Conservation (phyloP, 2,329 filamentous ascomycete genomes). For the Fusarium sp. region DNA sequence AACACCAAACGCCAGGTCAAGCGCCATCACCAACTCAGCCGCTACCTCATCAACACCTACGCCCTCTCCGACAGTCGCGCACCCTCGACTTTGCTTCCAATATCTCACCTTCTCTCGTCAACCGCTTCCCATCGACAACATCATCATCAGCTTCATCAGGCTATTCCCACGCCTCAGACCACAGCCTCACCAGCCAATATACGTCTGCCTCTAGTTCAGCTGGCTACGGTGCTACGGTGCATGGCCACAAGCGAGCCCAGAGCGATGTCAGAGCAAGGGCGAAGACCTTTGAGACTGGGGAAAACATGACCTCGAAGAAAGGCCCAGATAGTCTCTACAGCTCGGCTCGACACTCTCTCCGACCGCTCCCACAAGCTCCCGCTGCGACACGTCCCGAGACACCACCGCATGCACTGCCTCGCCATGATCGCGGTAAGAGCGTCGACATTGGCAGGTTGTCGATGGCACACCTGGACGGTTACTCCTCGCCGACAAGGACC, state of each 20-base stretch:
- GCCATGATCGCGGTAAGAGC: constrained; percentile 73
- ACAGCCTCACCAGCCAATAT: constrained; percentile 71
- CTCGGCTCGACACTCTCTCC: constrained; percentile 80
- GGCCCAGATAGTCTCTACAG: constrained; percentile 76
- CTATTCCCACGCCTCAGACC: constrained; percentile 72
- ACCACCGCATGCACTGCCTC: constrained; percentile 52
- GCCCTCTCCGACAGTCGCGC: constrained; percentile 66
- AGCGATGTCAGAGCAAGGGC: constrained; percentile 76
- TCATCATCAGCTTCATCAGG: constrained; percentile 79
- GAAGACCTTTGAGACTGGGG: constrained; percentile 60
- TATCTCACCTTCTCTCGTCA: constrained; percentile 55
- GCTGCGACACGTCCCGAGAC: constrained; percentile 59
- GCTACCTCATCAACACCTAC: constrained; percentile 33
- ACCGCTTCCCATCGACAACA: constrained; percentile 76
- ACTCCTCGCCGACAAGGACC: constrained; percentile 54
- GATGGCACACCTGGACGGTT: constrained; percentile 60
- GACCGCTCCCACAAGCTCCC: constrained; percentile 78
- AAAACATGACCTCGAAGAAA: constrained; percentile 59
- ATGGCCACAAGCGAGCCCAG: constrained; percentile 78
- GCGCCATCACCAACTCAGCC: constrained; percentile 31
- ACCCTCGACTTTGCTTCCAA: constrained; percentile 62
- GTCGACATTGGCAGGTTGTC: constrained; percentile 71
- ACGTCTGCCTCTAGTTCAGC: constrained; percentile 74
- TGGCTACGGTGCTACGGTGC: constrained; percentile 59
- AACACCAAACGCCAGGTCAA: constrained; percentile 38